Evolutionary conservation across 2,329 filamentous ascomycete species (phyloP).

Genomic region (Claviceps africana): DNA sequence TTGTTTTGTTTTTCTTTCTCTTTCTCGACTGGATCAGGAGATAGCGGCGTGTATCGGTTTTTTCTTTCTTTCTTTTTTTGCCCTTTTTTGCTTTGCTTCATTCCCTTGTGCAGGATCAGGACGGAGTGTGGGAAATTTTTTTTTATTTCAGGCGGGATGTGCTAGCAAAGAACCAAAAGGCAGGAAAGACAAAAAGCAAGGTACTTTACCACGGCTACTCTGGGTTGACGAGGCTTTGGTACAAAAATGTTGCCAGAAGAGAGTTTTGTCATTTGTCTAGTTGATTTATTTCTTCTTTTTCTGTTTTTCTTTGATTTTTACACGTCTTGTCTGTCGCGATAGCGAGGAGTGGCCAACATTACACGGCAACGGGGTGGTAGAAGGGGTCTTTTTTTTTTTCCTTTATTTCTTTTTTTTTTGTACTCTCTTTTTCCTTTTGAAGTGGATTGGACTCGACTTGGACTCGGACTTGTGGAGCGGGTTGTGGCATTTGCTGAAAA

Average conservation of each 20-base stretch:
- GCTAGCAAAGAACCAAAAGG: conserved; percentile 16
- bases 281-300: not conserved
- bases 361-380: not conserved
- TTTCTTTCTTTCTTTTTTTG: conserved; percentile 2
- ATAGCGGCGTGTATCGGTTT: conserved; percentile 22
- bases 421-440: not conserved
- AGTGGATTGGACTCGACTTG: conserved; percentile 9
- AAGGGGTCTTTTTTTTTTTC: not conserved
- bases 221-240: conserved; percentile 20
- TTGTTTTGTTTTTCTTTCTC: conserved; percentile 12
- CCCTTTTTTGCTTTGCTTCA: not conserved
- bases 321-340: conserved; percentile 11
- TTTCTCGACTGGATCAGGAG: conserved; percentile 22
- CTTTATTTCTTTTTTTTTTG: not conserved
- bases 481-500: conserved; percentile 27
- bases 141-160: conserved; percentile 22
- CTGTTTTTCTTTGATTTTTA: not conserved
- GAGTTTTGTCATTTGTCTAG: conserved; percentile 9
- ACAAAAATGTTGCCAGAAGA: conserved; percentile 17
- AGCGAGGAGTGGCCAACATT: conserved; percentile 15
- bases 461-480: conserved; percentile 8
- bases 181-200: conserved; percentile 27
- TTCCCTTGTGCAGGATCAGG: conserved; percentile 13
- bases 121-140: conserved; percentile 26
- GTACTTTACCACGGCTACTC: conserved; percentile 22